Conservation (phyloP, 371 early-diverging fungal species). For the Parasitella parasitica region DNA sequence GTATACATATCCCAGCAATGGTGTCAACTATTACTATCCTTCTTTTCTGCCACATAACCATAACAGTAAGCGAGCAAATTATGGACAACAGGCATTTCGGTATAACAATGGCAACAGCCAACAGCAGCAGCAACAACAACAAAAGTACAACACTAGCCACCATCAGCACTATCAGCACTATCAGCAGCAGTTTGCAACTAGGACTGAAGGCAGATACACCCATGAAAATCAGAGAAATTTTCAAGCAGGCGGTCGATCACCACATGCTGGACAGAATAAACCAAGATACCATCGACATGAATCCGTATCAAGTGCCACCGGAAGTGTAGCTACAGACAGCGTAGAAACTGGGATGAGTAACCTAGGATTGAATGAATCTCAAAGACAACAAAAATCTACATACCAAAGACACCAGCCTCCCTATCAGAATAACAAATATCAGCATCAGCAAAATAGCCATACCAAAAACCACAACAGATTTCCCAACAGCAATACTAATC, state of each 20-base stretch:
- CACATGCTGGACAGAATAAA: not conserved
- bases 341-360: not conserved
- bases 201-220: not conserved
- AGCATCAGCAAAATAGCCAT: not conserved
- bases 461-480: not conserved
- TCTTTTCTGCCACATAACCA: not conserved
- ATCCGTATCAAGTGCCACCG: not conserved
- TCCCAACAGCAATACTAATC: not conserved
- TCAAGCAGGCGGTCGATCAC: slow-evolving; percentile 6
- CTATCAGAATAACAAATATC: not conserved
- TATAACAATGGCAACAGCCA: not conserved
- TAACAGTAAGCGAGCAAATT: not conserved
- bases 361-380: not conserved
- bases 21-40: not conserved
- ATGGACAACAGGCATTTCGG: not conserved
- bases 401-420: not conserved
- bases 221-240: slow-evolving; percentile 1
- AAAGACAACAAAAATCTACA: not conserved
- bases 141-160: not conserved
- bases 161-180: not conserved
- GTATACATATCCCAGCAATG: not conserved
- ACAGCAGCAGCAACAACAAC: not conserved
- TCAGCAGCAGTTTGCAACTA: not conserved
- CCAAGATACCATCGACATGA: not conserved
- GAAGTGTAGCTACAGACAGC: not conserved